These are phyloP conservation scores for Nematodospora valgi DNA, from an alignment of 805 yeast species.

Conservation along the genomic window DNA sequence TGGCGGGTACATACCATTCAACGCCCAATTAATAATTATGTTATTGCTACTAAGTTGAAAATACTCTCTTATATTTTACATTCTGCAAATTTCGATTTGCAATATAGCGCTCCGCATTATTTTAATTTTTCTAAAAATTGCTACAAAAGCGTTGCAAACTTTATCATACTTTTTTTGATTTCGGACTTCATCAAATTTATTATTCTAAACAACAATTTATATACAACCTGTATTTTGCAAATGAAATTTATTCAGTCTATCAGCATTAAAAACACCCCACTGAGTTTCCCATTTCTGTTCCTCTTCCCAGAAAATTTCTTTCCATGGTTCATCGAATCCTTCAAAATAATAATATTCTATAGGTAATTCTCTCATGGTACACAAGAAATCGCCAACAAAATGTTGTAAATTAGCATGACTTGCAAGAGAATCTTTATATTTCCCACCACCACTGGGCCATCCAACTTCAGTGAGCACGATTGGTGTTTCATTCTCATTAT, in stretches of 20 bases:
- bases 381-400: conserved; percentile 52
- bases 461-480: conserved; percentile 62
- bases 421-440: conserved; percentile 44
- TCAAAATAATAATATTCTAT: conserved; percentile 61
- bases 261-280: conserved; percentile 61
- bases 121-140: too few species aligned
- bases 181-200: too few species aligned
- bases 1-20: too few species aligned
- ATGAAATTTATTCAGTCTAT: conserved; percentile 28
- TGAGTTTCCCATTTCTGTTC: conserved; percentile 61
- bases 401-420: conserved; percentile 39
- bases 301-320: conserved; percentile 46
- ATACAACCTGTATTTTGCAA: conserved; percentile 8
- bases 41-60: too few species aligned
- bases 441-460: conserved; percentile 69
- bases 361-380: conserved; percentile 34
- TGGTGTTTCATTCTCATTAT: conserved; percentile 22
- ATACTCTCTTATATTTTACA: too few species aligned
- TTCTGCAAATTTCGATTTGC: too few species aligned
- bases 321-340: conserved; percentile 76
- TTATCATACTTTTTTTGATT: too few species aligned
- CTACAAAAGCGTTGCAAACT: too few species aligned
- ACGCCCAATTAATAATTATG: too few species aligned
- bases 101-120: too few species aligned
- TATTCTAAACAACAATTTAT: too few species aligned